These are phyloP conservation scores for Colletotrichum somersetense DNA, from an alignment of 2,329 filamentous ascomycete species.

Conservation along the genomic window DNA sequence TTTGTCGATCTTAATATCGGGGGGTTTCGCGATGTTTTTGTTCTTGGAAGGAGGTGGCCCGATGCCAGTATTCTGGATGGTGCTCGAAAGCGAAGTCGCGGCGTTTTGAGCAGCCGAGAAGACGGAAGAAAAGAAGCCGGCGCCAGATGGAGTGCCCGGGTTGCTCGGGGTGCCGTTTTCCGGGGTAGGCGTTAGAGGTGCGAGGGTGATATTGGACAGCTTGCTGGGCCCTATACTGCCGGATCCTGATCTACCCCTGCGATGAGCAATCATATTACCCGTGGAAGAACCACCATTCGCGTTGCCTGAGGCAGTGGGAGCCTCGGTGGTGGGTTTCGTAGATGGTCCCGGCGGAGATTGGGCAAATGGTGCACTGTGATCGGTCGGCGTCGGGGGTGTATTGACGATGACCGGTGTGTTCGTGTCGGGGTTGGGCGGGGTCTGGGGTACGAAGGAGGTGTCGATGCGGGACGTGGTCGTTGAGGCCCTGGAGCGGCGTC, in stretches of 20 bases:
- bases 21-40: slow-evolving; percentile 52
- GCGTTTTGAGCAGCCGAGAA: slow-evolving; percentile 95
- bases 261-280: slow-evolving; percentile 80
- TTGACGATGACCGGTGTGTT: slow-evolving; percentile 70
- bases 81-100: slow-evolving; percentile 79
- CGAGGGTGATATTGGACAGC: slow-evolving; percentile 80
- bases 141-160: slow-evolving; percentile 64
- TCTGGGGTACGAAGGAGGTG: slow-evolving; percentile 42
- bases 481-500: slow-evolving; percentile 37
- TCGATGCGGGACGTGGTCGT: slow-evolving; percentile 45
- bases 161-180: slow-evolving; percentile 69
- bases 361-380: slow-evolving; percentile 47
- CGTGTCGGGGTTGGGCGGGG: slow-evolving; percentile 49
- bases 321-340: slow-evolving; percentile 44
- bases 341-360: slow-evolving; percentile 26
- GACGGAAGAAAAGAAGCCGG: slow-evolving; percentile 93
- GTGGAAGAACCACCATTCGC: slow-evolving; percentile 72
- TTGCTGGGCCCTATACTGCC: slow-evolving; percentile 80
- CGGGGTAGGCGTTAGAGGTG: slow-evolving; percentile 80
- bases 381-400: slow-evolving; percentile 74
- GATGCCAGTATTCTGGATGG: slow-evolving; percentile 75
- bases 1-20: slow-evolving; percentile 50
- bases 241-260: slow-evolving; percentile 66
- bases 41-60: slow-evolving; percentile 57
- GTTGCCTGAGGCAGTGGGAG: slow-evolving; percentile 46